Evolutionary conservation across 176 grass and related monocot genomes (phyloP).

Genomic region (Carex myosuroides): DNA sequence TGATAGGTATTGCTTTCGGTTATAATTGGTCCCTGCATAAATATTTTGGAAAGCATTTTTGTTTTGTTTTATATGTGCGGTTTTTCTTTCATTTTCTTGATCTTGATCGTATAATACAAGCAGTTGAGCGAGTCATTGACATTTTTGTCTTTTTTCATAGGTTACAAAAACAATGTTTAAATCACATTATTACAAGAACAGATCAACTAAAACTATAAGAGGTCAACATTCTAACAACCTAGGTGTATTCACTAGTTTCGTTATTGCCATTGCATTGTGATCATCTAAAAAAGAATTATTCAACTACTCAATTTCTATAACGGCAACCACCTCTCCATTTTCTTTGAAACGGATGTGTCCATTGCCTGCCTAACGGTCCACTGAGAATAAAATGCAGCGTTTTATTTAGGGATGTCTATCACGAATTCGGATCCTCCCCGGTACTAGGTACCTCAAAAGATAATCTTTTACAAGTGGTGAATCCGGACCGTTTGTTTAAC

Average conservation of each 20-base stretch:
- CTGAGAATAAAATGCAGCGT: background rate
- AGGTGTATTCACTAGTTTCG: background rate
- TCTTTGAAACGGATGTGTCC: background rate
- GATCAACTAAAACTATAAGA: background rate
- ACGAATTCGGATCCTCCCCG: too few relatives aligned
- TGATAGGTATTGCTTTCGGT: background rate
- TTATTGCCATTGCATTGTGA: background rate
- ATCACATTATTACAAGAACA: background rate
- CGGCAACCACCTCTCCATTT: background rate
- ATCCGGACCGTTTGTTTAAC: too few relatives aligned
- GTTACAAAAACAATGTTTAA: background rate
- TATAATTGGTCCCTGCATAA: background rate
- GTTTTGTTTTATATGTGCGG: background rate
- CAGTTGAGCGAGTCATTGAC: background rate
- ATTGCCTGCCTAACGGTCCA: background rate
- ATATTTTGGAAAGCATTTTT: background rate
- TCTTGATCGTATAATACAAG: background rate
- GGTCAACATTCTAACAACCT: slow-evolving; percentile 7
- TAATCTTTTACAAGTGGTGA: too few relatives aligned
- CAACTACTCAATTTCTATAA: background rate
- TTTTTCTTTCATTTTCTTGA: background rate
- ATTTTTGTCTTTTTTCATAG: background rate
- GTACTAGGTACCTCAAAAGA: too few relatives aligned
- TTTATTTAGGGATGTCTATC: too few relatives aligned
- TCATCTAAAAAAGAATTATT: background rate